Evolutionary conservation across 495 filamentous ascomycete genomes (phyloP), one percentile per base, ranked within the genome.

Genomic region (Tuber microsphaerosporum): DNA sequence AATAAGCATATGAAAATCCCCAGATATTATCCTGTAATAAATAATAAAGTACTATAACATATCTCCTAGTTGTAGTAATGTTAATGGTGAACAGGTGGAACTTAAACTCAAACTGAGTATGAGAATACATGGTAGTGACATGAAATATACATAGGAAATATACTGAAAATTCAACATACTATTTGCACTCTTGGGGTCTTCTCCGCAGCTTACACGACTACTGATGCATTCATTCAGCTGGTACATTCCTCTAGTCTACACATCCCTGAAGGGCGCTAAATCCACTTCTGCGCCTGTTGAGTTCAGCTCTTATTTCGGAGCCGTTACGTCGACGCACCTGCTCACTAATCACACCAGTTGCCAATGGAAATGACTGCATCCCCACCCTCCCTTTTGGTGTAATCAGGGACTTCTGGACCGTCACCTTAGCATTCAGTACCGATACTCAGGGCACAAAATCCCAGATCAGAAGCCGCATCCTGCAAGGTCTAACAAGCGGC

Each of bases 261-360:
- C 65, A 87, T 92, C 7, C 92, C 90, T 26, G 77, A 89, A 0
- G 88, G 89, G 69, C 87, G 92, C 14, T 90, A 89, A 69, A 90
- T 93, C 56, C 92, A 92, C 80, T 92, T 92, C 70, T 94, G 91
- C 83, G 90, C 91, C 56, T 94, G 92, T 81, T 92, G 92, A 5
- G 92, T 17, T 91, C 92, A 16, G 88, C 90, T 2, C 89, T 89
- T 68, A 88, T 93, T 85, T 93, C 90, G 2, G 88, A 90, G 0
- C 88, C 90, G n/a, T 86, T 94, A 7, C 88, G 91, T 51, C 87
- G 88, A 71, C 90, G 89, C 26, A 93, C 91, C 0, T 86, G 90
- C n/a, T 91, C 90, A 5, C 85, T 94, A 7, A 90, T 94, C 70
- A 94, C 92, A 7, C 92, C 89, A 14, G 86, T 92, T 37, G 87